Evolutionary conservation across 495 filamentous ascomycete genomes (phyloP).

Genomic region (Podospora appendiculata): DNA sequence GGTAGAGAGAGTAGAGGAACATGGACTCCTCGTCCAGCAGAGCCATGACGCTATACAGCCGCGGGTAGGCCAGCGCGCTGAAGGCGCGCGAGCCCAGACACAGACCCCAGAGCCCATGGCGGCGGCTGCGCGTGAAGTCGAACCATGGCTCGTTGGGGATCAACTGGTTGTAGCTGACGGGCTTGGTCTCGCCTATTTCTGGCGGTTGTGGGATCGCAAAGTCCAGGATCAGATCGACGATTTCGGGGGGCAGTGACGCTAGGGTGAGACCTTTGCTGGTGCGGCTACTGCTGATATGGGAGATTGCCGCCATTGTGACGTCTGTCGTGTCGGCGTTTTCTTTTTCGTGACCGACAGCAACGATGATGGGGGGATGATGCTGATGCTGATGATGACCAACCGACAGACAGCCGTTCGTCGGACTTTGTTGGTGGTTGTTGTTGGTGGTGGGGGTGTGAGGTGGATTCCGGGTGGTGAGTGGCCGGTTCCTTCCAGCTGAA

Average conservation of each 20-base stretch:
- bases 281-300: too few species aligned
- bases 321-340: too few species aligned
- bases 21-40: slow-evolving; percentile 14
- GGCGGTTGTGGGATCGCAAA: slow-evolving; percentile 14
- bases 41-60: slow-evolving; percentile 19
- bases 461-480: too few species aligned
- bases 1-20: slow-evolving; percentile 19
- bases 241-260: slow-evolving; percentile 15
- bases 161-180: slow-evolving; percentile 21
- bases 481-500: too few species aligned
- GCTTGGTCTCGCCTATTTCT: slow-evolving; percentile 23
- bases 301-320: too few species aligned
- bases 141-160: slow-evolving; percentile 23
- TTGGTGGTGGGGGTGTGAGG: too few species aligned
- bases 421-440: too few species aligned
- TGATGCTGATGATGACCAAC: too few species aligned
- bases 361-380: too few species aligned
- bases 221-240: slow-evolving; percentile 16
- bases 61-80: slow-evolving; percentile 13
- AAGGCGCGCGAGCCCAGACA: slow-evolving; percentile 15
- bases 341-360: too few species aligned
- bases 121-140: slow-evolving; percentile 21
- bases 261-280: neutral
- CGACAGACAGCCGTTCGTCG: too few species aligned
- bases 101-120: slow-evolving; percentile 18